Evolutionary conservation across 441 rosid species (phyloP), one percentile per base, ranked within the genome.

Genomic region (Eutrema salsugineum): DNA sequence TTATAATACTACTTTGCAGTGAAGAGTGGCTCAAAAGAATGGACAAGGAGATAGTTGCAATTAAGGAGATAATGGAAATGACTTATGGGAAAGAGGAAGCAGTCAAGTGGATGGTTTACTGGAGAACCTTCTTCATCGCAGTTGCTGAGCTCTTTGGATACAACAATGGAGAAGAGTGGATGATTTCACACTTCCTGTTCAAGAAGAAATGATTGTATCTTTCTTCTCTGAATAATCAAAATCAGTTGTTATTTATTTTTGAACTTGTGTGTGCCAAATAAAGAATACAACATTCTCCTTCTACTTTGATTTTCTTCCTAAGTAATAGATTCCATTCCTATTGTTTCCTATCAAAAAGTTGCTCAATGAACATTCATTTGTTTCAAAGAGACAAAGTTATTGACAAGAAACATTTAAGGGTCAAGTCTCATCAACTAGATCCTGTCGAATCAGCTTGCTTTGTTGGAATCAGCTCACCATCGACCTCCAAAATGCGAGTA

Each of bases 71-170:
- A 78, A 89, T 91, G 93, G 91, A 83, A 75, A 73, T 83, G 33
- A 88, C 93, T n/a, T 87, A 89, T 54, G 97, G 97, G 62, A 88
- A 87, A 71, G 91, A 87, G 54, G 81, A 83, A 30, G 85, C 91
- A 48, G 81, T 88, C 67, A 91, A 88, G 78, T 91, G 98, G 97
- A 89, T 81, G 1, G 93, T 84, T 53, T 88, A 93, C 62, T 87
- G 97, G 98, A 82, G 89, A 80, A 88, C 96, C 24, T 88, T 91
- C 83, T 91, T 91, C 71, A 86, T 89, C 0, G 78, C 91, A 0
- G 96, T 88, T 59, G 96, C 96, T 5, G 96, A 93, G 65, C 91
- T 91, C 68, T 91, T 88, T n/a, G 93, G 86, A 32, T 93, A 89
- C 82, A 87, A 72, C 81, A 82, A 88, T 19, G 97, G 94, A 43